Base-by-base conservation (phyloP, 345 rosid species). In the Orychophragmus violaceus region DNA sequence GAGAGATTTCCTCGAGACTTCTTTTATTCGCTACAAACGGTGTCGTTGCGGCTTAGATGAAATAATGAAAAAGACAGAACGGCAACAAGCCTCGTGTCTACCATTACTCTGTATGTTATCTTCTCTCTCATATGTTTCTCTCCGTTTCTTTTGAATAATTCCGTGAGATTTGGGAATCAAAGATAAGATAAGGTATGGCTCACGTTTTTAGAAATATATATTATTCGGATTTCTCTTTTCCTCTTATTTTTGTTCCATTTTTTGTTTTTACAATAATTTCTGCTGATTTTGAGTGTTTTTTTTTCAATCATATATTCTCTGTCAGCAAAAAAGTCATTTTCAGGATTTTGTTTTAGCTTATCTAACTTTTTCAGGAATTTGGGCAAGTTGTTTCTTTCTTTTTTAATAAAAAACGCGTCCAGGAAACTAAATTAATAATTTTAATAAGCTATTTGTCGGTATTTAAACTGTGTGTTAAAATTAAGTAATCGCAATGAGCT, bases 121-220 rank as follows among this genome's bases (percentile, higher is more conserved):
- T 5, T 12, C 59, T 28, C 41, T 18, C 41, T 25, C 57, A 23
- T 12, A 48, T 24, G 17, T 25, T 4, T 55, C 42, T 39, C 59
- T 59, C 64, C 52, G 8, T 51, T 24, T 51, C 19, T 48, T 1
- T 48, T 59, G 67, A 58, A 66, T 29, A 44, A 74, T 66, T 74
- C 73, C 72, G 58, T 53, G 58, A 74, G 35, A 52, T 60, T 59
- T 66, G 68, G 73, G 23, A 22, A 27, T 25, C 30, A 7, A 59
- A 18, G 77, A 66, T 74, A 74, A 67, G 77, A 74, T 74, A 74
- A 74, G 73, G 51, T 74, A 74, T 44, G 64, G 77, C 59, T 74
- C 77, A 4, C 77, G 52, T 45, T 74, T 74, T 59, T 35, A 67
- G 56, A 48, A 5, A 59, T 10, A 39, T 71, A 36, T 14, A 32